A percentile compares a stretch with the other conserved stretches of the same genome.
Evolutionary conservation across 371 early-diverging fungal genomes (phyloP).

Genomic region (Mucor racemosus): DNA sequence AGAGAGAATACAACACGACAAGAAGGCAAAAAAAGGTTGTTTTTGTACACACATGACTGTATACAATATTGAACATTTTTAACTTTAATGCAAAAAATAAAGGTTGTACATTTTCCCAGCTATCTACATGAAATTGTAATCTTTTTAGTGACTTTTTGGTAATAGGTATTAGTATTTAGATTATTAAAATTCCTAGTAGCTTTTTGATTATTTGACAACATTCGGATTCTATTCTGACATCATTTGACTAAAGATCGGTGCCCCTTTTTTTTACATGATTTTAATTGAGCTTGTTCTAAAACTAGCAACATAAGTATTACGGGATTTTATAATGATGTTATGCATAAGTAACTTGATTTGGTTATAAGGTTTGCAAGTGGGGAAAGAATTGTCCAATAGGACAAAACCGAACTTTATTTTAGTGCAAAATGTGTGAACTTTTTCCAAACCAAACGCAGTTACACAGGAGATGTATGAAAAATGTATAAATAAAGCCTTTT

Average conservation of each 20-base stretch:
- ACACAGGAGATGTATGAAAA: background rate
- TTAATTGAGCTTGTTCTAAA: background rate
- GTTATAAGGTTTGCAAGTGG: background rate
- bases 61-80: background rate
- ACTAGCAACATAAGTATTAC: background rate
- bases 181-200: background rate
- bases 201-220: background rate
- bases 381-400: background rate
- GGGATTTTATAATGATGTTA: background rate
- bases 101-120: background rate
- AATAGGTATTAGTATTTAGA: background rate
- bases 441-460: slow-evolving; percentile 2
- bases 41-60: background rate
- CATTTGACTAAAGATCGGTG: background rate
- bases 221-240: background rate
- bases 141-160: slow-evolving; percentile 6
- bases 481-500: slow-evolving; percentile 2
- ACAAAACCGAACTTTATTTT: background rate
- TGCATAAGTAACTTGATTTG: background rate
- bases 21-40: background rate
- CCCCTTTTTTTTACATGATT: background rate
- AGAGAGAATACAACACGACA: background rate
- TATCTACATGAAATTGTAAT: background rate
- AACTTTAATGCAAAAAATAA: background rate
- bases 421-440: slow-evolving; percentile 5